These are phyloP conservation scores for Hyaloscypha bicolor DNA, from an alignment of 495 filamentous ascomycete species.

Conservation along the genomic window DNA sequence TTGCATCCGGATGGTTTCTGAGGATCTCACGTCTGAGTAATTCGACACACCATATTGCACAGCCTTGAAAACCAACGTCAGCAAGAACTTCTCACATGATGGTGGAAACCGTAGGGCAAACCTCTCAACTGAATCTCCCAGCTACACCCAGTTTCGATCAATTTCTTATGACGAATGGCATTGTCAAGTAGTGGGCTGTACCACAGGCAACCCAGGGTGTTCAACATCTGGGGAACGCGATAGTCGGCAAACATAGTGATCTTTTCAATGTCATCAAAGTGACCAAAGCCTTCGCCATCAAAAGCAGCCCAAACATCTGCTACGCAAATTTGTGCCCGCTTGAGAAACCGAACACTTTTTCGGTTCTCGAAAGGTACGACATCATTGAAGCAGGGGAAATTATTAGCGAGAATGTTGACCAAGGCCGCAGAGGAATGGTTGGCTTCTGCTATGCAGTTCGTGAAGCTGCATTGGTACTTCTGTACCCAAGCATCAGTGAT, in stretches of 20 bases:
- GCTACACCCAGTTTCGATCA: constrained; percentile 68
- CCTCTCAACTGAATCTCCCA: constrained; percentile 91
- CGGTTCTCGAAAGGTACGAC: constrained; percentile 70
- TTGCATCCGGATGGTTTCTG: constrained; percentile 64
- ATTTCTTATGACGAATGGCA: constrained; percentile 61
- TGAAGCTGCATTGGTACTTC: constrained; percentile 78
- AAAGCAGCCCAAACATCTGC: constrained; percentile 97
- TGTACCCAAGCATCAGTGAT: constrained; percentile 41
- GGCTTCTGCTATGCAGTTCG: constrained; percentile 73
- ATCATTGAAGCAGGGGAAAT: constrained; percentile 88
- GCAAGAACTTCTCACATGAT: not conserved
- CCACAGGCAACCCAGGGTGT: constrained; percentile 76
- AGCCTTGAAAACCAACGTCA: constrained; percentile 43
- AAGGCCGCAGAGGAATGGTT: constrained; percentile 79
- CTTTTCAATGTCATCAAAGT: constrained; percentile 89
- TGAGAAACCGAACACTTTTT: constrained; percentile 75
- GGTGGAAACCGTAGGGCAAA: constrained; percentile 33
- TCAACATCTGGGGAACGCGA: constrained; percentile 90
- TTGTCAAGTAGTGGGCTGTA: constrained; percentile 79
- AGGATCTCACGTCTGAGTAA: constrained; percentile 83
- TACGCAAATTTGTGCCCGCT: constrained; percentile 92
- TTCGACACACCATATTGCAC: constrained; percentile 93
- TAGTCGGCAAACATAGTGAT: constrained; percentile 99
- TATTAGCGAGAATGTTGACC: constrained; percentile 76
- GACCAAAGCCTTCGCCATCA: constrained; percentile 73